phyloP scores from a whole-genome alignment of 305 asterid species.

The Coffea humblotiana region DNA sequence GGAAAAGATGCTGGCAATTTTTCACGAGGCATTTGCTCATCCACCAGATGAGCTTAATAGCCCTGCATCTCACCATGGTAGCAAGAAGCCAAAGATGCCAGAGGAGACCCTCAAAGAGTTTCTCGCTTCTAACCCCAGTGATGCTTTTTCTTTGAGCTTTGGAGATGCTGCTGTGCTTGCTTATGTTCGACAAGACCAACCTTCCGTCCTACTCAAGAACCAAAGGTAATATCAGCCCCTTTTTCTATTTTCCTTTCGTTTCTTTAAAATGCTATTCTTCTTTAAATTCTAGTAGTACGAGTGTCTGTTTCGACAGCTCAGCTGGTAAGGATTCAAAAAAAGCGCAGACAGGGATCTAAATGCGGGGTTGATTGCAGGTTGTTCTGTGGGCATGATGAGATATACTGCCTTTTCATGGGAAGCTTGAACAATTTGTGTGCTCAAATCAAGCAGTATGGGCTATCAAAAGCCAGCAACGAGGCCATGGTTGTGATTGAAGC shows the following conservation, averaged over 20 bases:
- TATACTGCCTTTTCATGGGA: slow-evolving; percentile 75
- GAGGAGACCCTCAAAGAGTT: slow-evolving; percentile 54
- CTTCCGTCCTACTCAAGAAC: slow-evolving; percentile 27
- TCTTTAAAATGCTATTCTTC: too few species aligned
- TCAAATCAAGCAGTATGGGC: slow-evolving; percentile 68
- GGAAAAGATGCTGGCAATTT: slow-evolving; percentile 64
- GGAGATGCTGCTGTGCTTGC: slow-evolving; percentile 77
- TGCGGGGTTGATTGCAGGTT: slow-evolving; percentile 33
- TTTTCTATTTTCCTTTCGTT: not conserved
- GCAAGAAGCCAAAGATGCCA: slow-evolving; percentile 50
- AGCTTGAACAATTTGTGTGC: slow-evolving; percentile 66
- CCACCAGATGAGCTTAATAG: slow-evolving; percentile 83
- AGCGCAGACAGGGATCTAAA: too few species aligned
- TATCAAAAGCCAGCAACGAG: slow-evolving; percentile 60
- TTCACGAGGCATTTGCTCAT: slow-evolving; percentile 69
- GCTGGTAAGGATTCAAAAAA: not conserved
- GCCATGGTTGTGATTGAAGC: slow-evolving; percentile 86
- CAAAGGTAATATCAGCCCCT: slow-evolving; percentile 31
- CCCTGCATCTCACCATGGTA: slow-evolving; percentile 45
- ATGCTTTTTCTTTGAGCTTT: slow-evolving; percentile 50
- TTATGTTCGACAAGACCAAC: slow-evolving; percentile 36
- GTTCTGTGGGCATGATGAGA: slow-evolving; percentile 66
- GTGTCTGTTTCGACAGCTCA: not conserved
- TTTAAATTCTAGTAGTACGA: not conserved
- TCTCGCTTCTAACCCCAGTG: slow-evolving; percentile 39